phyloP scores from a whole-genome alignment of 192 early-diverging fungal genomes.

The Entomortierella parvispora region DNA sequence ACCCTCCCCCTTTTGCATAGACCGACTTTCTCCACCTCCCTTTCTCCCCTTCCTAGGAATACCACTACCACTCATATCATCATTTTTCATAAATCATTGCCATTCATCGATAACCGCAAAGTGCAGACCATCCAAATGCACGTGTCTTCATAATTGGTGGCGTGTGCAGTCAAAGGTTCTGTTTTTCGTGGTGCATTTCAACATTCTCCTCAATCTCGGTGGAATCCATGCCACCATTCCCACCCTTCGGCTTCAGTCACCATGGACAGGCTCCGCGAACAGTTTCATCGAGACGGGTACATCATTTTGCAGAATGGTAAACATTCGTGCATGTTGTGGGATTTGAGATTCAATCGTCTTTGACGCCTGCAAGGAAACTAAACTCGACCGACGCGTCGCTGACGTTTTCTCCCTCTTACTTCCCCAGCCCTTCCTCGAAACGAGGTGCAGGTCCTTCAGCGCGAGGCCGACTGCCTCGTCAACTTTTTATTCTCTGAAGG shows the following conservation, averaged over 20 bases:
- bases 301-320: conserved; percentile 33
- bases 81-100: too few relatives aligned
- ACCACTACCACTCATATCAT: too few relatives aligned
- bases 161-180: too few relatives aligned
- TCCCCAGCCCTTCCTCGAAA: conserved; percentile 1
- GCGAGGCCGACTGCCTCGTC: conserved; percentile 32
- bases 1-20: too few relatives aligned
- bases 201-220: too few relatives aligned
- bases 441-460: conserved; percentile 19
- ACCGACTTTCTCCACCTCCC: too few relatives aligned
- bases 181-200: too few relatives aligned
- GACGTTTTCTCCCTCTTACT: not conserved
- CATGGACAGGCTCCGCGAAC: conserved; percentile 2
- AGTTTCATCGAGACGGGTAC: conserved; percentile 44
- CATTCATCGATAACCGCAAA: too few relatives aligned
- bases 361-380: not conserved
- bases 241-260: not conserved
- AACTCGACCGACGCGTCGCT: not conserved
- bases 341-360: not conserved
- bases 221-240: too few relatives aligned
- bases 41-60: too few relatives aligned
- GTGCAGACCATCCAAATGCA: too few relatives aligned
- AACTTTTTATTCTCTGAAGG: conserved; percentile 43
- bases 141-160: too few relatives aligned
- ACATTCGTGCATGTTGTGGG: not conserved